phyloP scores from a whole-genome alignment of 169 alveolate species.

The Cryptosporidium sp. region DNA sequence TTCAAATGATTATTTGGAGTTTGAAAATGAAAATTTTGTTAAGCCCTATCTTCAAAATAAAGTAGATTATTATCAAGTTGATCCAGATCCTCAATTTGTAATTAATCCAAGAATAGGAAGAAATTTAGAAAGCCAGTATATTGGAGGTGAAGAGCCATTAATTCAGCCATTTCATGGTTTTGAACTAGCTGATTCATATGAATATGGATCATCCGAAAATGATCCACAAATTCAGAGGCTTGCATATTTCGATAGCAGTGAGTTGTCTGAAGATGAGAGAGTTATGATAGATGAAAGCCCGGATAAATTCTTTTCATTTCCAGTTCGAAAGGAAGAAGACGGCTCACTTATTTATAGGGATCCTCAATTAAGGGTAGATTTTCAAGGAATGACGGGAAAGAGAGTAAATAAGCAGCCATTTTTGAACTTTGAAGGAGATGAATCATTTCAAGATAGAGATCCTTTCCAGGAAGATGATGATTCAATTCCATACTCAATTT shows the following conservation, averaged over 20 bases:
- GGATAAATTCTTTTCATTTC: slow-evolving; percentile 19
- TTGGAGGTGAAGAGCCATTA: slow-evolving; percentile 21
- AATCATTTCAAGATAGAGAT: slow-evolving; percentile 11
- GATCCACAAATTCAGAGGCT: slow-evolving; percentile 33
- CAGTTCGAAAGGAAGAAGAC: neutral
- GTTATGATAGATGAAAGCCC: neutral
- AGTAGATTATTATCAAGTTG: neutral
- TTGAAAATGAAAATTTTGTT: slow-evolving; percentile 1
- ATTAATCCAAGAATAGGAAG: neutral
- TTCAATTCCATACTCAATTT: slow-evolving; percentile 14
- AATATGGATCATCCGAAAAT: slow-evolving; percentile 14
- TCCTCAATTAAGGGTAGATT: slow-evolving; percentile 16
- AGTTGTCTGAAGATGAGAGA: slow-evolving; percentile 41
- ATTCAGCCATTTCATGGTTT: slow-evolving; percentile 18
- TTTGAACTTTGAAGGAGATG: slow-evolving; percentile 19
- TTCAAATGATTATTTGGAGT: neutral
- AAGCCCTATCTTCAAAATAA: neutral
- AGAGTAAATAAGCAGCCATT: slow-evolving; percentile 33
- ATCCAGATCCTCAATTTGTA: neutral
- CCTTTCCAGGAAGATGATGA: neutral
- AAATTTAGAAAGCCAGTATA: neutral
- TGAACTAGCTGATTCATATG: neutral
- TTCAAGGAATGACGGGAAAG: slow-evolving; percentile 56
- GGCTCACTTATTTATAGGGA: neutral
- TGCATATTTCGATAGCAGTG: slow-evolving; percentile 53